Evolutionary conservation across 768 basidiomycete genomes (phyloP).

Genomic region (Lentinus brumalis): DNA sequence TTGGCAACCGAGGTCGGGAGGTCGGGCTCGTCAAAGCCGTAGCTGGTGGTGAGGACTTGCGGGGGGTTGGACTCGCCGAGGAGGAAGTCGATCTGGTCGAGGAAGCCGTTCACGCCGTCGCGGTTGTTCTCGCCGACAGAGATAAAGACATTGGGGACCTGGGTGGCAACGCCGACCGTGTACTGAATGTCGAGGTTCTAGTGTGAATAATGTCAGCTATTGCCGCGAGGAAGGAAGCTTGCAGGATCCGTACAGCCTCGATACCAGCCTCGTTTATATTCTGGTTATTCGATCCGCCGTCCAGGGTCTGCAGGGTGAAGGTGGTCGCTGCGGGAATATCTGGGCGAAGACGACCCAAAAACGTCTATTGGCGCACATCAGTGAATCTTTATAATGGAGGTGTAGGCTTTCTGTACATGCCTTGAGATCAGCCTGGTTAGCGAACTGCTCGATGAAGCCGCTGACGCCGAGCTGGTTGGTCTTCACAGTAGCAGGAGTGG

Average conservation of each 20-base stretch:
- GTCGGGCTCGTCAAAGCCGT: slow-evolving; percentile 34
- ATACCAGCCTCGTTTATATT: slow-evolving; percentile 25
- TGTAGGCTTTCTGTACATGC: slow-evolving; percentile 7
- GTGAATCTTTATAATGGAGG: background rate
- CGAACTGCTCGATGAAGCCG: slow-evolving; percentile 35
- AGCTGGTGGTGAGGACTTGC: slow-evolving; percentile 36
- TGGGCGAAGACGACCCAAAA: slow-evolving; percentile 27
- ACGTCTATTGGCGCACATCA: slow-evolving; percentile 19
- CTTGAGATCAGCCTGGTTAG: slow-evolving; percentile 31
- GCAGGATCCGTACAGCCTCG: slow-evolving; percentile 25
- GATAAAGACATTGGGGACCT: slow-evolving; percentile 35
- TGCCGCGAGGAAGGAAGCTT: background rate
- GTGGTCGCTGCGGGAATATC: slow-evolving; percentile 24
- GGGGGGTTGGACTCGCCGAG: slow-evolving; percentile 27
- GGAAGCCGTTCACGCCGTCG: slow-evolving; percentile 35
- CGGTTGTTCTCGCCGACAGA: slow-evolving; percentile 33
- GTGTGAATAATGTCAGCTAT: background rate
- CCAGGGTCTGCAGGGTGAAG: slow-evolving; percentile 29
- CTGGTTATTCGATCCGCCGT: slow-evolving; percentile 33
- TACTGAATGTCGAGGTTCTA: slow-evolving; percentile 41
- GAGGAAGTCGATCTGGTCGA: slow-evolving; percentile 34
- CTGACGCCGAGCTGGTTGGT: slow-evolving; percentile 33
- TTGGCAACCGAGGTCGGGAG: slow-evolving; percentile 14
- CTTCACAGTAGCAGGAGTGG: slow-evolving; percentile 28
- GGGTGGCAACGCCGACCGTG: slow-evolving; percentile 36